Percentiles rank a stretch among this genome's conserved stretches.
These are phyloP conservation scores for Agaricales sp. DNA, from an alignment of 1,284 basidiomycete species.

Conservation along the genomic window DNA sequence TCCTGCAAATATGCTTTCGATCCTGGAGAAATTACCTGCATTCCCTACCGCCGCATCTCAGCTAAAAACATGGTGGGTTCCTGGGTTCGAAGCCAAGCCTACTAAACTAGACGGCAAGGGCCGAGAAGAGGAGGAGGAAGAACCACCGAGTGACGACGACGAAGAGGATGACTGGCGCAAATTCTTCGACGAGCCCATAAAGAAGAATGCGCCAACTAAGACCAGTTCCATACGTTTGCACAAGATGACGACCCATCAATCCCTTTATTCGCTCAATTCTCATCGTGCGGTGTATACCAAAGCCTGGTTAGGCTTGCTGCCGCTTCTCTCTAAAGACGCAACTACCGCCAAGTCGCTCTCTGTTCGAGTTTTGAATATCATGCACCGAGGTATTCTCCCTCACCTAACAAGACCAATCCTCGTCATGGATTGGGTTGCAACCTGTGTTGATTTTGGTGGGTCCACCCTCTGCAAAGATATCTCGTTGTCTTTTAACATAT, in stretches of 20 bases:
- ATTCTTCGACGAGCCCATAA: conserved; percentile 61
- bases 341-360: conserved; percentile 34
- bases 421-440: conserved; percentile 91
- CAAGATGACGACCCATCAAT: conserved; percentile 62
- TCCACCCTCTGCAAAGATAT: background rate
- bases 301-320: conserved; percentile 67
- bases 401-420: conserved; percentile 73
- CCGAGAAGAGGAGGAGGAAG: conserved; percentile 28
- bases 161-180: conserved; percentile 57
- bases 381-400: conserved; percentile 81
- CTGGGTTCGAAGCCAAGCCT: conserved; percentile 56
- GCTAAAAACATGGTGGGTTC: conserved; percentile 82
- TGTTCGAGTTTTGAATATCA: conserved; percentile 62
- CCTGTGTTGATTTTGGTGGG: conserved; percentile 76
- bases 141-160: too few species aligned
- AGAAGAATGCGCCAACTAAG: conserved; percentile 21
- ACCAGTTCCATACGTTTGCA: conserved; percentile 38
- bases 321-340: conserved; percentile 36
- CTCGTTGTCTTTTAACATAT: background rate
- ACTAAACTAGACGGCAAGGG: conserved; percentile 33
- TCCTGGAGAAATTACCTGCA: conserved; percentile 72
- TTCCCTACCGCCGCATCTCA: conserved; percentile 74
- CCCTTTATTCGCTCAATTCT: conserved; percentile 60
- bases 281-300: conserved; percentile 74
- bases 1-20: conserved; percentile 57